Percentiles rank a stretch among this genome's conserved stretches.
These are phyloP conservation scores for Nicotiana tomentosiformis DNA, from an alignment of 257 asterid species.

Conservation along the genomic window DNA sequence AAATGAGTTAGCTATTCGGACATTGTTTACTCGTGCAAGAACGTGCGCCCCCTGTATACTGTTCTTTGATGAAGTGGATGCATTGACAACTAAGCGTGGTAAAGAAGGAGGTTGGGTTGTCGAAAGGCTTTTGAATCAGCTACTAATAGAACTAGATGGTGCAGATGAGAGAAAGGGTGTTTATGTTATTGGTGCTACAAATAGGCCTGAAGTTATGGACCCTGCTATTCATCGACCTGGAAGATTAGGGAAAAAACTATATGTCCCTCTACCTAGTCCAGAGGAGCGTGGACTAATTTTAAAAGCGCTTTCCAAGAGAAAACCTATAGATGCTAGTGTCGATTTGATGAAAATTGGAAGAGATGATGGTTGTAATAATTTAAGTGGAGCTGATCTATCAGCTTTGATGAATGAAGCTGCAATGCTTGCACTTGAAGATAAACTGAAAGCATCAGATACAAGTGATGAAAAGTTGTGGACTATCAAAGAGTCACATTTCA, in stretches of 20 bases:
- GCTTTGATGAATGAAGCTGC: slow-evolving; percentile 66
- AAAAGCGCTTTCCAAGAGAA: slow-evolving; percentile 54
- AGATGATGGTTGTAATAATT: slow-evolving; percentile 42
- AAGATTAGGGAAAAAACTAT: slow-evolving; percentile 64
- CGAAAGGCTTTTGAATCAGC: slow-evolving; percentile 71
- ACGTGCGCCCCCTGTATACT: slow-evolving; percentile 85
- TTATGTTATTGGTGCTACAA: slow-evolving; percentile 85
- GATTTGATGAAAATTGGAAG: slow-evolving; percentile 63
- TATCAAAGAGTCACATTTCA: slow-evolving; percentile 55
- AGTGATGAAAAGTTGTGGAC: slow-evolving; percentile 24
- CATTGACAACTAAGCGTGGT: slow-evolving; percentile 67
- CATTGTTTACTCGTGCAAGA: slow-evolving; percentile 80
- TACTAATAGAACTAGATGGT: slow-evolving; percentile 81
- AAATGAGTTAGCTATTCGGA: slow-evolving; percentile 82
- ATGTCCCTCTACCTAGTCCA: slow-evolving; percentile 71
- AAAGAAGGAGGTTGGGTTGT: slow-evolving; percentile 78
- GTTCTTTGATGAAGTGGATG: slow-evolving; percentile 96
- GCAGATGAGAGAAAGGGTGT: slow-evolving; percentile 69
- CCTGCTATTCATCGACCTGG: slow-evolving; percentile 43
- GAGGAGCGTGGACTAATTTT: slow-evolving; percentile 77
- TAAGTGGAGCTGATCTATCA: slow-evolving; percentile 78
- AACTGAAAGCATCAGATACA: slow-evolving; percentile 12
- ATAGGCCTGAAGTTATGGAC: slow-evolving; percentile 34
- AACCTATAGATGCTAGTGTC: slow-evolving; percentile 44
- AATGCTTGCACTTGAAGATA: slow-evolving; percentile 51